phyloP scores from a whole-genome alignment of 495 filamentous ascomycete genomes.

The Penicillium roqueforti region DNA sequence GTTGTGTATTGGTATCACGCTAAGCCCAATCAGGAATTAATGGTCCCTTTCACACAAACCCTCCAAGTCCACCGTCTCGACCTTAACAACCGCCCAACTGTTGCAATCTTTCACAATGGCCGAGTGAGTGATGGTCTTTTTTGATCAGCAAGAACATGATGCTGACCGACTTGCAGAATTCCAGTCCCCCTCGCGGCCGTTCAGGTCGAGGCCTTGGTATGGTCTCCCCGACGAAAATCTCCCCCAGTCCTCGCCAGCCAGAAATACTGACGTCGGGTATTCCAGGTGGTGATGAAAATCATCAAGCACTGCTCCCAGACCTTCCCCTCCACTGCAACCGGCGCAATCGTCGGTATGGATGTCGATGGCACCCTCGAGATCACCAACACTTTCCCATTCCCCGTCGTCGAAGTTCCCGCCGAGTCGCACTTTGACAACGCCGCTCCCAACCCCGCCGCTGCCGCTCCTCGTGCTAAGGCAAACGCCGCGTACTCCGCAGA shows the following conservation, averaged over 20 bases:
- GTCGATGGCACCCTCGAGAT: conserved; percentile 75
- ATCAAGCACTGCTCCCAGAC: conserved; percentile 84
- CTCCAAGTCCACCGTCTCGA: conserved; percentile 20
- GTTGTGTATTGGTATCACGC: conserved; percentile 8
- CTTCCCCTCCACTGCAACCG: conserved; percentile 87
- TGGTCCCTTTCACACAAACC: conserved; percentile 45
- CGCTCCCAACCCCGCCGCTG: conserved; percentile 72
- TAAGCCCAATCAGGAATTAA: conserved; percentile 24
- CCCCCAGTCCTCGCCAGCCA: conserved; percentile 27
- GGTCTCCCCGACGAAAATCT: conserved; percentile 32
- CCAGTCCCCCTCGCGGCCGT: conserved; percentile 67
- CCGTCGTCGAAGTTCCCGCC: conserved; percentile 69
- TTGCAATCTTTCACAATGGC: conserved; percentile 42
- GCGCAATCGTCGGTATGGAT: conserved; percentile 91
- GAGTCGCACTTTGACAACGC: conserved; percentile 78
- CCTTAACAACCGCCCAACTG: conserved; percentile 26
- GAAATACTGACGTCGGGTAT: conserved; percentile 24
- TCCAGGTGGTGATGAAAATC: conserved; percentile 91
- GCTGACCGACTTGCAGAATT: conserved; percentile 18
- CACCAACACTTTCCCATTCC: conserved; percentile 95
- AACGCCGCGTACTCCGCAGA: conserved; percentile 88
- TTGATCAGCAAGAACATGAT: background rate
- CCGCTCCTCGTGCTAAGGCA: conserved; percentile 85
- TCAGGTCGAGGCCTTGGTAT: conserved; percentile 81
- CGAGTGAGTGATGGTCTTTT: conserved; percentile 31